A percentile compares a stretch with the other conserved stretches of the same genome.
Conservation (phyloP, 1,284 basidiomycete genomes). For the Tranzscheliella williamsii region DNA sequence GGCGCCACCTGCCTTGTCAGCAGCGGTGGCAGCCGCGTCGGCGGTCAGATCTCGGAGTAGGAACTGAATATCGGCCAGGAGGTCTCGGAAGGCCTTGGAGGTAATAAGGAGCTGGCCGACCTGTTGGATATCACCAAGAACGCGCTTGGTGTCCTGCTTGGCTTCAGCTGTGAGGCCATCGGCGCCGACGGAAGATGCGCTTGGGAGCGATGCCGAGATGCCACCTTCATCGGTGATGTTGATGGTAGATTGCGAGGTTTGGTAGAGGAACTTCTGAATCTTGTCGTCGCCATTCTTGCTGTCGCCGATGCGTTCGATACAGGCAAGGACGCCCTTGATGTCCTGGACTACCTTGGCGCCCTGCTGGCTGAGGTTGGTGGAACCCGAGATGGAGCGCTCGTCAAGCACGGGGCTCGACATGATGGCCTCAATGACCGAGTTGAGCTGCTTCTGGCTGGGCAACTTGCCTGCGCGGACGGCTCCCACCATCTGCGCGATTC, state of each 20-base stretch:
- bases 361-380: constrained; percentile 41
- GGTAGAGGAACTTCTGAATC: constrained; percentile 62
- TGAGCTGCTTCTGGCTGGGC: constrained; percentile 41
- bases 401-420: constrained; percentile 42
- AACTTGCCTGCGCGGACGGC: constrained; percentile 45
- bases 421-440: constrained; percentile 31
- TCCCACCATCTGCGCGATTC: constrained; percentile 36
- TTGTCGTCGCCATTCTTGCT: constrained; percentile 60
- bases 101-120: constrained; percentile 63
- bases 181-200: constrained; percentile 40
- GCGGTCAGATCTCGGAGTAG: constrained; percentile 63
- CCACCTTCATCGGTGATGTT: constrained; percentile 30
- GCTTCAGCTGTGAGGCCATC: constrained; percentile 56
- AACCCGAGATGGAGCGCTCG: constrained; percentile 29
- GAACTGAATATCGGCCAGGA: constrained; percentile 63
- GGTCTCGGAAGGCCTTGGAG: constrained; percentile 61
- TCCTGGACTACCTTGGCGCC: constrained; percentile 34
- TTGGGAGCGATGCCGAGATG: constrained; percentile 16
- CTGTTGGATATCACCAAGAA: constrained; percentile 62
- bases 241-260: constrained; percentile 56
- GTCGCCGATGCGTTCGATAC: constrained; percentile 41
- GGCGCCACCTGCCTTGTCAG: constrained; percentile 46
- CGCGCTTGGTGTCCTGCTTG: constrained; percentile 59
- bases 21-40: constrained; percentile 59
- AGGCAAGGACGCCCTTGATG: constrained; percentile 44